Conservation (phyloP, 1,284 basidiomycete genomes). For the Sanghuangporus weigelae region DNA sequence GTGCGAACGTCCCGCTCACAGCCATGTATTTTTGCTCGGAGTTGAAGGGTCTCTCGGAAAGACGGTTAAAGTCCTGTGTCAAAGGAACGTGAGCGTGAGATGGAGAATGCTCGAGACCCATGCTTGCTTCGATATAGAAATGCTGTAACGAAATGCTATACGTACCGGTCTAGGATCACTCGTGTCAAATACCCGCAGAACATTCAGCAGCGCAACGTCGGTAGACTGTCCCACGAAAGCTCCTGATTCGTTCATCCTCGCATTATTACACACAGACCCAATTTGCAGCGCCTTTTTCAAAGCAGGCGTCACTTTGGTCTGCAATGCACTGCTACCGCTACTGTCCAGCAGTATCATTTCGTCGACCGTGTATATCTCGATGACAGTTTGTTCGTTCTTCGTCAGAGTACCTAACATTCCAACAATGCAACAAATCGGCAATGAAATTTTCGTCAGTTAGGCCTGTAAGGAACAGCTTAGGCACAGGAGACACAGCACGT, state of each 20-base stretch:
- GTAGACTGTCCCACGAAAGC: conserved; percentile 85
- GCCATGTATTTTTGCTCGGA: conserved; percentile 94
- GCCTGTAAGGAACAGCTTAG: conserved; percentile 6
- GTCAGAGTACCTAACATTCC: conserved; percentile 77
- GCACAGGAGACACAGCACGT: conserved; percentile 4
- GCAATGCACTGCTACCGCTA: conserved; percentile 22
- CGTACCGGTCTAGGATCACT: conserved; percentile 45
- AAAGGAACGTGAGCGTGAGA: not conserved
- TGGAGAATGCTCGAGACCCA: not conserved
- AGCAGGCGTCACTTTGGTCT: conserved; percentile 41
- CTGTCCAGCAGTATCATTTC: conserved; percentile 71
- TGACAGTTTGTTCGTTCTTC: conserved; percentile 94
- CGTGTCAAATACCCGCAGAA: conserved; percentile 67
- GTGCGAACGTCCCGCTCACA: conserved; percentile 55
- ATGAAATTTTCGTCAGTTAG: no score
- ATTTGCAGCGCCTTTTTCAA: conserved; percentile 60
- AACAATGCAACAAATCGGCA: not conserved
- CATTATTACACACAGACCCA: conserved; percentile 73
- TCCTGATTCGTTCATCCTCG: conserved; percentile 56
- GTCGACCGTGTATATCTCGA: conserved; percentile 83
- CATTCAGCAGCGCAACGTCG: conserved; percentile 88
- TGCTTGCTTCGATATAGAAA: not conserved
- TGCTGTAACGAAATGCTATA: not conserved
- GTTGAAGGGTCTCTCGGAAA: conserved; percentile 82
- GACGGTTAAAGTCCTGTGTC: conserved; percentile 64